Evolutionary conservation across 2,329 filamentous ascomycete genomes (phyloP), one percentile per base, ranked within the genome.

Genomic region (Paracoccidioides lutzii): DNA sequence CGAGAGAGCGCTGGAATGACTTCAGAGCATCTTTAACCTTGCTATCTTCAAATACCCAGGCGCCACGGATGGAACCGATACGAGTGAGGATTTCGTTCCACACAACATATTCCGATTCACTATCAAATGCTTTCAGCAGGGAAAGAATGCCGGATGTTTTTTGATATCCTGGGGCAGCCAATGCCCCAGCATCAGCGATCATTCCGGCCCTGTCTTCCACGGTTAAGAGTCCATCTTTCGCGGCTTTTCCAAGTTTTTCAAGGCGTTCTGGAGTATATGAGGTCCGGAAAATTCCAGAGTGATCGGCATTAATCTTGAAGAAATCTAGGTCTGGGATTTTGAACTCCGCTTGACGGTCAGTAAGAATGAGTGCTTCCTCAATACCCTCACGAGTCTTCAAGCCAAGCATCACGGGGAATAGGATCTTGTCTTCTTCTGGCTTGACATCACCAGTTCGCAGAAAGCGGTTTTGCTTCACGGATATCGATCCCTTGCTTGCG

Each of bases 251-350:
- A 41, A 97, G 84, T 76, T 95, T 95, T 62, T 83, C 79, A 46
- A 97, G 80, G 40, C 91, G 85, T 64, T 88, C 85, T 1, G 89
- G 85, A 2, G 83, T 79, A 74, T 97, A 97, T 0, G 85, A 88
- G 0, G 90, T 96, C 58, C 91, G 84, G 76, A 94, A 97, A 60
- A 96, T 84, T 61, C 88, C 88, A 28, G 89, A 90, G 71, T 96
- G 91, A 67, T 96, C 90, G 14, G 91, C 90, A 67, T 97, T 97
- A 59, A 97, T 76, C 78, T 97, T 97, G 82, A 87, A 97, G 74
- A 97, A 96, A 65, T 95, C 88, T 53, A 85, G 74, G 65, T 86
- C 81, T 22, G 86, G 81, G 32, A 96, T 70, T 73, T 88, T 84
- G 74, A 94, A 88, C 59, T 84, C 81, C 50, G 77, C 79, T 71